Evolutionary conservation across 306 rosid species (phyloP).

Genomic region (Malus sieversii): DNA sequence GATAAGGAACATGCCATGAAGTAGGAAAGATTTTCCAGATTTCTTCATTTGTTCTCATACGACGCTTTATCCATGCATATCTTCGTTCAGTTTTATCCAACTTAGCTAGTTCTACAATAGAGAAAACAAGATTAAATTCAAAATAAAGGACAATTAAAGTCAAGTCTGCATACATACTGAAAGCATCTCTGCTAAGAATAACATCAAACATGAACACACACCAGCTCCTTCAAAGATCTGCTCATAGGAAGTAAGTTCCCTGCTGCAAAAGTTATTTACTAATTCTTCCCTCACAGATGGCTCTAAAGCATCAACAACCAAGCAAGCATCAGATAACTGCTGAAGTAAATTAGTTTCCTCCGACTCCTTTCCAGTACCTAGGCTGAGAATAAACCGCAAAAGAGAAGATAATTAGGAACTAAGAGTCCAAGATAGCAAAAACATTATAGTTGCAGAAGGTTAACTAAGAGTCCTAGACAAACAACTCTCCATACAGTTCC

Average conservation of each 20-base stretch:
- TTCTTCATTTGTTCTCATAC: constrained; percentile 97
- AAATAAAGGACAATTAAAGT: constrained; percentile 11
- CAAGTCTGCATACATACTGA: constrained; percentile 5
- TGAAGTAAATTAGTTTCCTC: constrained; percentile 86
- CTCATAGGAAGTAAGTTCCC: constrained; percentile 94
- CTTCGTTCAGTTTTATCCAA: constrained; percentile 94
- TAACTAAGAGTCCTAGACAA: background rate
- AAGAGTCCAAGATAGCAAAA: background rate
- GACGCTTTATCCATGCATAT: constrained; percentile 99
- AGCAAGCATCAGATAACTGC: constrained; percentile 94
- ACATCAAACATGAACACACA: constrained; percentile 27
- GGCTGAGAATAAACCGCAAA: constrained; percentile 59
- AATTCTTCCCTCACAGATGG: constrained; percentile 97
- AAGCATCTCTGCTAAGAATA: constrained; percentile 10
- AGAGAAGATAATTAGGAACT: constrained; percentile 12
- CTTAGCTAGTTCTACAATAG: constrained; percentile 72
- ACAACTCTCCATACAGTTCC: background rate
- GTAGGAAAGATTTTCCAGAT: constrained; percentile 91
- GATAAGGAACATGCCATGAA: constrained; percentile 96
- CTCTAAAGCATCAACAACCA: constrained; percentile 96
- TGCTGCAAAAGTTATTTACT: constrained; percentile 87
- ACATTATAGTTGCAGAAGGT: background rate
- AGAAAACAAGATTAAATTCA: constrained; percentile 8
- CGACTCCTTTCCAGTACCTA: constrained; percentile 98
- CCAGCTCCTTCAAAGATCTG: constrained; percentile 99